Conservation (phyloP, 495 filamentous ascomycete genomes). For the Tuber umbilicatum region DNA sequence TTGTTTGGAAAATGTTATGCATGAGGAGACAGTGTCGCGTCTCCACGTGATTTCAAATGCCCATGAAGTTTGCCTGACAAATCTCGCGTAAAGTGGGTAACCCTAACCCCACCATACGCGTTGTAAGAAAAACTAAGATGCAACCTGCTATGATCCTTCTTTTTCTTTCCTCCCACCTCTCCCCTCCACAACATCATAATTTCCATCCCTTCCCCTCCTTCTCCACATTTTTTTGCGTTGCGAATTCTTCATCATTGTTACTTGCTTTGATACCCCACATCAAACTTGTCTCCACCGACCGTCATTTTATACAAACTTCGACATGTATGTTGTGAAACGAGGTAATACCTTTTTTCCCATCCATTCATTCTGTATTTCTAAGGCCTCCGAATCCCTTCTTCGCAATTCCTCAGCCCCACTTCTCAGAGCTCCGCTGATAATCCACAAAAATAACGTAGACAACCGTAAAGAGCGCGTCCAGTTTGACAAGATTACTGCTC, state of each 20-base stretch:
- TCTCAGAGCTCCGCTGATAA: background rate
- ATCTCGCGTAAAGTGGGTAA: slow-evolving; percentile 18
- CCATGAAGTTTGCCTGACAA: slow-evolving; percentile 14
- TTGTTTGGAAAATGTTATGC: background rate
- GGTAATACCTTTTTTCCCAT: slow-evolving; percentile 20
- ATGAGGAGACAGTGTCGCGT: background rate
- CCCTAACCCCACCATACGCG: slow-evolving; percentile 32
- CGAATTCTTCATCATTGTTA: slow-evolving; percentile 17
- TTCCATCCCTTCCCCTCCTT: slow-evolving; percentile 13
- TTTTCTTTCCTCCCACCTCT: slow-evolving; percentile 6
- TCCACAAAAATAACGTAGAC: slow-evolving; percentile 51
- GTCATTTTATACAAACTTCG: slow-evolving; percentile 16
- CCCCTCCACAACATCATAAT: slow-evolving; percentile 14
- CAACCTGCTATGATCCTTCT: slow-evolving; percentile 25
- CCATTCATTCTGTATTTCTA: background rate
- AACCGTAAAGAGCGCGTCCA: slow-evolving; percentile 99
- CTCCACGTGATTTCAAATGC: slow-evolving; percentile 1
- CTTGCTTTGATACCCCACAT: slow-evolving; percentile 11
- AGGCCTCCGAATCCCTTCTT: background rate
- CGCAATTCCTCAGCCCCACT: background rate
- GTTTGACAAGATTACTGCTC: slow-evolving; percentile 99
- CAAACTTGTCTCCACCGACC: background rate
- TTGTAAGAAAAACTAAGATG: slow-evolving; percentile 22
- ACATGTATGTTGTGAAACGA: slow-evolving; percentile 42
- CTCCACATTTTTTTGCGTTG: slow-evolving; percentile 10